These are phyloP conservation scores for Jaltomata sinuosa DNA, from an alignment of 257 asterid species.

Conservation along the genomic window DNA sequence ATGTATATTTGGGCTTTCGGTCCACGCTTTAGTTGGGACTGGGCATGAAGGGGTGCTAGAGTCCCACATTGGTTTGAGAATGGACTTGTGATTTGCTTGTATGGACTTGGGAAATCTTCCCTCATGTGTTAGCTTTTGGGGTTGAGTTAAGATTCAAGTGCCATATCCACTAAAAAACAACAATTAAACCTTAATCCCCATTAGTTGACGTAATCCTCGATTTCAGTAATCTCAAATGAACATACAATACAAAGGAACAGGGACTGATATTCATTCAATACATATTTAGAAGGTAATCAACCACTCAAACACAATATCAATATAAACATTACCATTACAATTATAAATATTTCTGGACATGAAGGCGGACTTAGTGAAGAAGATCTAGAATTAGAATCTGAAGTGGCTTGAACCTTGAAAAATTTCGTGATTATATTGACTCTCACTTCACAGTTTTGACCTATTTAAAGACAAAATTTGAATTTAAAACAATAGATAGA, in stretches of 20 bases:
- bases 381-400: background rate
- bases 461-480: background rate
- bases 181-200: too few relatives aligned
- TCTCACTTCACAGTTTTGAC: background rate
- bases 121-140: too few relatives aligned
- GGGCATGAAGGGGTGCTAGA: too few relatives aligned
- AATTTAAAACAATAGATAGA: background rate
- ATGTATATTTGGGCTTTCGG: too few relatives aligned
- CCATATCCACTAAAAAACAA: too few relatives aligned
- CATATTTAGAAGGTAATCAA: background rate
- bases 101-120: too few relatives aligned
- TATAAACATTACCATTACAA: background rate
- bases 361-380: background rate
- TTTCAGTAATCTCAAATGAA: background rate
- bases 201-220: too few relatives aligned
- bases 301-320: background rate
- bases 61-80: too few relatives aligned
- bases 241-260: background rate
- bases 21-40: too few relatives aligned
- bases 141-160: too few relatives aligned
- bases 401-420: background rate
- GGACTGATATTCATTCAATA: background rate
- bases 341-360: background rate
- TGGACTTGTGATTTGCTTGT: too few relatives aligned
- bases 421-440: background rate